Evolutionary conservation across 2,329 filamentous ascomycete genomes (phyloP).

Genomic region (Trichoderma sp.): DNA sequence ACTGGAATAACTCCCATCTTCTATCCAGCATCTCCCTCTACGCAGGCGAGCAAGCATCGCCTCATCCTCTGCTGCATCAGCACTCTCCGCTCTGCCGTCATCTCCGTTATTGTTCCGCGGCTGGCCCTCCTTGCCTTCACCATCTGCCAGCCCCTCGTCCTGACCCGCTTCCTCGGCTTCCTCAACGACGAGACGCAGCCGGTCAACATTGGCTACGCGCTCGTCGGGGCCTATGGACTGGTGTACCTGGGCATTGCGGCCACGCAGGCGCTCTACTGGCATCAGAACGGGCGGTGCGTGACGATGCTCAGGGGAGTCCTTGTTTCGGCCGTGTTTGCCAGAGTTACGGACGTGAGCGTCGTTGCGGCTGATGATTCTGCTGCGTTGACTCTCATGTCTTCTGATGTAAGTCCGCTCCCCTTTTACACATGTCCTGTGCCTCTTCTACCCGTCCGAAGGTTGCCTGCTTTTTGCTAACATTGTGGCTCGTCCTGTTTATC

Average conservation of each 20-base stretch:
- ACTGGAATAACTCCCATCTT: neutral
- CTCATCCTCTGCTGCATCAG: slow-evolving; percentile 33
- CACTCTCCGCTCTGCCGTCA: slow-evolving; percentile 38
- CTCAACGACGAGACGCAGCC: slow-evolving; percentile 36
- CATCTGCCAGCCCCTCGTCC: slow-evolving; percentile 43
- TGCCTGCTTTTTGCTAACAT: neutral
- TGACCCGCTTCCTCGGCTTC: slow-evolving; percentile 36
- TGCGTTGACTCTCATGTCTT: slow-evolving; percentile 47
- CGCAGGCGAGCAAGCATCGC: slow-evolving; percentile 6
- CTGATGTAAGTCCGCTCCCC: slow-evolving; percentile 37
- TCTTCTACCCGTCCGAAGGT: neutral
- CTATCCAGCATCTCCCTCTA: slow-evolving; percentile 12
- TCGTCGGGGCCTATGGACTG: slow-evolving; percentile 41
- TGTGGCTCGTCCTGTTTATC: neutral
- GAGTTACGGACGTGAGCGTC: slow-evolving; percentile 39
- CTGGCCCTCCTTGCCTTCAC: slow-evolving; percentile 42
- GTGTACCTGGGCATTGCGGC: slow-evolving; percentile 40
- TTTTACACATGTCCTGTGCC: too few species aligned
- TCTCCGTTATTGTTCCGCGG: slow-evolving; percentile 39
- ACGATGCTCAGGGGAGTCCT: slow-evolving; percentile 40
- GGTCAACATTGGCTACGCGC: slow-evolving; percentile 37
- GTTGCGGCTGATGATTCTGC: slow-evolving; percentile 39
- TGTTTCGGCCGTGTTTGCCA: slow-evolving; percentile 40
- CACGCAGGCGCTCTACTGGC: slow-evolving; percentile 34
- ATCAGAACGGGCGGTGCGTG: slow-evolving; percentile 38